phyloP scores from a whole-genome alignment of 2,329 filamentous ascomycete species.

The Diplocarpon mali region DNA sequence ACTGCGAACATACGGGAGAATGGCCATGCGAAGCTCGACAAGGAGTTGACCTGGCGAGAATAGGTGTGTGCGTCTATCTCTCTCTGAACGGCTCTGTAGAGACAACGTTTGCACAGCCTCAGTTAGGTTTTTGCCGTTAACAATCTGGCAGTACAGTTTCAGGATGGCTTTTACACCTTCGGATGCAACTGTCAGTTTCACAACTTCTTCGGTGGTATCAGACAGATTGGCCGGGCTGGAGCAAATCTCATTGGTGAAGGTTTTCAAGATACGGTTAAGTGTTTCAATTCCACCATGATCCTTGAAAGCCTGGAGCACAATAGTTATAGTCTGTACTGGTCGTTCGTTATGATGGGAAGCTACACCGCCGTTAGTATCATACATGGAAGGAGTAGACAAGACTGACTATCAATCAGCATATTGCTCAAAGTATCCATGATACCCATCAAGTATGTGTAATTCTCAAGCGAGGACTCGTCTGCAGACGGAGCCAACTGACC shows the following conservation, averaged over 20 bases:
- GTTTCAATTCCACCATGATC: constrained; percentile 64
- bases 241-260: constrained; percentile 50
- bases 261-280: constrained; percentile 60
- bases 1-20: constrained; percentile 63
- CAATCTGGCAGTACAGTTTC: constrained; percentile 66
- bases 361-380: constrained; percentile 2
- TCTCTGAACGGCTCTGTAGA: constrained; percentile 40
- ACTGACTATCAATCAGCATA: constrained; percentile 59
- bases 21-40: constrained; percentile 71
- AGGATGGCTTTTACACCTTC: constrained; percentile 71
- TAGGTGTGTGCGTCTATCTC: constrained; percentile 45
- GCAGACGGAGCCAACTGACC: constrained; percentile 44
- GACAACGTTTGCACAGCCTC: constrained; percentile 57
- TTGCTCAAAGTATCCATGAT: constrained; percentile 69
- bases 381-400: constrained; percentile 1
- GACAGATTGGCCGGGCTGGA: neutral
- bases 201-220: neutral
- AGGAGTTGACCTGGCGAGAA: constrained; percentile 67
- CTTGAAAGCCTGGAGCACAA: constrained; percentile 81
- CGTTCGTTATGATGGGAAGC: constrained; percentile 24
- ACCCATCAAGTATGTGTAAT: constrained; percentile 73
- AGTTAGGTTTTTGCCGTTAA: constrained; percentile 66
- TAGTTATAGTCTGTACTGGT: constrained; percentile 47
- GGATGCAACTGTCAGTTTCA: constrained; percentile 30
- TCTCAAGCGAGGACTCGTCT: constrained; percentile 42